These are phyloP conservation scores for Vachellia collinsii DNA, from an alignment of 306 rosid species.

Conservation along the genomic window DNA sequence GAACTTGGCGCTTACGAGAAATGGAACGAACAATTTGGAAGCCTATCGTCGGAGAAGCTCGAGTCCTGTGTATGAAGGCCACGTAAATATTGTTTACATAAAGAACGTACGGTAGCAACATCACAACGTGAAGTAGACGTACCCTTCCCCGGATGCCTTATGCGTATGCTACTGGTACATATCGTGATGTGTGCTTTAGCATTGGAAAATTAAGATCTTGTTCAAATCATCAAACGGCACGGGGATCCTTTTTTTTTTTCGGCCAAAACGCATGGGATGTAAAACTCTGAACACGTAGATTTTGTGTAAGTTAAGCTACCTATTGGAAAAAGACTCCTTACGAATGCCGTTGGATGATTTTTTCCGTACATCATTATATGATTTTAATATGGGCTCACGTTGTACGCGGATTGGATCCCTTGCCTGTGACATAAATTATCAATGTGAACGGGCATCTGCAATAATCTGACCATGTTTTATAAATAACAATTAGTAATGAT, in stretches of 20 bases:
- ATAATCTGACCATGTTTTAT: conserved; percentile 24
- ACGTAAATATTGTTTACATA: not conserved
- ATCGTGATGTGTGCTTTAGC: not conserved
- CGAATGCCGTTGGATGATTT: not conserved
- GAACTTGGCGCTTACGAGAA: conserved; percentile 57
- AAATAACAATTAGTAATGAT: not conserved
- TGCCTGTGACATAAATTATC: conserved; percentile 43
- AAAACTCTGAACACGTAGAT: not conserved
- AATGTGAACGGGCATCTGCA: conserved; percentile 31
- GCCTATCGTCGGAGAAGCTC: conserved; percentile 50
- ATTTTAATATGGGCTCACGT: not conserved
- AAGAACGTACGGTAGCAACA: not conserved
- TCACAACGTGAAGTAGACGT: not conserved
- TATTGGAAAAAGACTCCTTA: not conserved
- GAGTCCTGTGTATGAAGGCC: not conserved
- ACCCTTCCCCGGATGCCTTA: conserved; percentile 2
- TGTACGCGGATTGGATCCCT: not conserved
- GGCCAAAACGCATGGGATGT: not conserved
- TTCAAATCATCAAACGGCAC: conserved; percentile 13
- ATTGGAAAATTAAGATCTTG: not conserved
- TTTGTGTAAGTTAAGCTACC: not conserved
- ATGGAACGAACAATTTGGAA: conserved; percentile 89
- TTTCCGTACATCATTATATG: not conserved
- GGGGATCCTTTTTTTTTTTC: not conserved
- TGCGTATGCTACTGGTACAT: not conserved